A percentile compares a stretch with the other conserved stretches of the same genome.
These are phyloP conservation scores for Sarocladium strictum DNA, from an alignment of 2,329 filamentous ascomycete genomes.

Conservation along the genomic window DNA sequence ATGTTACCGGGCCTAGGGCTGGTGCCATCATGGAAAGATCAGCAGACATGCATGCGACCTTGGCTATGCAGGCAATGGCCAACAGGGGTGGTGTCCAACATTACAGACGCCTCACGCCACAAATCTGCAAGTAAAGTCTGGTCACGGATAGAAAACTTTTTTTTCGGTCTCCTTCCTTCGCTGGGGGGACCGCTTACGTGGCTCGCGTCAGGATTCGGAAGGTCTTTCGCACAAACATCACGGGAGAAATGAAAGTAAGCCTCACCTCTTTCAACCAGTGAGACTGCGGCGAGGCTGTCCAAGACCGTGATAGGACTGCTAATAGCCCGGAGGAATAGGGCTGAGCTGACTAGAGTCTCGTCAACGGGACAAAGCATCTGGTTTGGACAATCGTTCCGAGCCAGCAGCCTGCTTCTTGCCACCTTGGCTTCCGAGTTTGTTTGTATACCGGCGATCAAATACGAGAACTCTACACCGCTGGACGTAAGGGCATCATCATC, in stretches of 20 bases:
- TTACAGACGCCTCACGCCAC: neutral
- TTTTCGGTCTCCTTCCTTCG: neutral
- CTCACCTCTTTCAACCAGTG: neutral
- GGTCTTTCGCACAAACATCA: neutral
- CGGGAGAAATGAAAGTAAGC: neutral
- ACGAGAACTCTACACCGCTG: neutral
- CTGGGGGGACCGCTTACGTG: conserved; percentile 1
- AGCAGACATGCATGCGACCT: neutral
- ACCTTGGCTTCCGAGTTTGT: neutral
- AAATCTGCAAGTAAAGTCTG: neutral
- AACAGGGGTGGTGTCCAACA: neutral
- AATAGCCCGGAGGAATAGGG: neutral
- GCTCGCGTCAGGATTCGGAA: neutral
- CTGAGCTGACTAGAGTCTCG: neutral
- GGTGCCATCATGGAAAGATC: neutral
- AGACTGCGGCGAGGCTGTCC: conserved; percentile 3
- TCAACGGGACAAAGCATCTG: neutral
- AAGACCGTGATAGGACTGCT: neutral
- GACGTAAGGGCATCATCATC: neutral
- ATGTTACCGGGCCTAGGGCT: neutral
- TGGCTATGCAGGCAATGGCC: conserved; percentile 3
- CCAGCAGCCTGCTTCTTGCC: neutral
- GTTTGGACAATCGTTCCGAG: neutral
- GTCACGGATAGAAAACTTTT: neutral
- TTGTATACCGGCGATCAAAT: neutral